phyloP scores from a whole-genome alignment of 2,329 filamentous ascomycete genomes.

The Tolypocladium tropicale region DNA sequence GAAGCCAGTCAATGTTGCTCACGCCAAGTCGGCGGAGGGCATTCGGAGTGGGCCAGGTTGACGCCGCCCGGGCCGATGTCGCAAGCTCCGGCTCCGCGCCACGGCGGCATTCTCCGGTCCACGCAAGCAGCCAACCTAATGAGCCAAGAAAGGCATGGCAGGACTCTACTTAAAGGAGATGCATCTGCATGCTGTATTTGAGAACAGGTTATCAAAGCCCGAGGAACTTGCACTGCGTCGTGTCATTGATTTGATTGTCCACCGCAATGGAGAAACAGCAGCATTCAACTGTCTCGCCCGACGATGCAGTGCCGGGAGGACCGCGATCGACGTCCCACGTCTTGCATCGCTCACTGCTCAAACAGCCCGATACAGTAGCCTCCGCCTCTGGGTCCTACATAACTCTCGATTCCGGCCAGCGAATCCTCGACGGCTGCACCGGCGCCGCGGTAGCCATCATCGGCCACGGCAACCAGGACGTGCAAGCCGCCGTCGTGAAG shows the following conservation, averaged over 20 bases:
- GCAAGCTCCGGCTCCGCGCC: not conserved
- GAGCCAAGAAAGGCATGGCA: not conserved
- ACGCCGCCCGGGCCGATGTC: not conserved
- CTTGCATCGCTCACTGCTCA: conserved; percentile 23
- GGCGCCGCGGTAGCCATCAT: conserved; percentile 51
- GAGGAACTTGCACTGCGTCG: not conserved
- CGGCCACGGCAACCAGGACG: conserved; percentile 53
- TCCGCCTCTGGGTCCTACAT: conserved; percentile 30
- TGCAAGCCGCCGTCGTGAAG: conserved; percentile 46
- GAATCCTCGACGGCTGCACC: conserved; percentile 59
- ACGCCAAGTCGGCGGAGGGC: not conserved
- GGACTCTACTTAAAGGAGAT: not conserved
- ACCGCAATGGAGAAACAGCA: not conserved
- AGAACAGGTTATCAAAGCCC: not conserved
- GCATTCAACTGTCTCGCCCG: not conserved
- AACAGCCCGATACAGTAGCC: conserved; percentile 23
- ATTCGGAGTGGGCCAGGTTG: not conserved
- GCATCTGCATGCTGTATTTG: not conserved
- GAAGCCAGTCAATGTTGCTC: not conserved
- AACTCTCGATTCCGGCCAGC: conserved; percentile 18
- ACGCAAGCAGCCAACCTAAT: not conserved
- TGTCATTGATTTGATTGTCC: no score
- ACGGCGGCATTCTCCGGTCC: not conserved
- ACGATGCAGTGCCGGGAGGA: not conserved
- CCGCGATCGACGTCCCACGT: conserved; percentile 10